Conservation (phyloP, 192 early-diverging fungal species). For the Entophlyctis helioformis region DNA sequence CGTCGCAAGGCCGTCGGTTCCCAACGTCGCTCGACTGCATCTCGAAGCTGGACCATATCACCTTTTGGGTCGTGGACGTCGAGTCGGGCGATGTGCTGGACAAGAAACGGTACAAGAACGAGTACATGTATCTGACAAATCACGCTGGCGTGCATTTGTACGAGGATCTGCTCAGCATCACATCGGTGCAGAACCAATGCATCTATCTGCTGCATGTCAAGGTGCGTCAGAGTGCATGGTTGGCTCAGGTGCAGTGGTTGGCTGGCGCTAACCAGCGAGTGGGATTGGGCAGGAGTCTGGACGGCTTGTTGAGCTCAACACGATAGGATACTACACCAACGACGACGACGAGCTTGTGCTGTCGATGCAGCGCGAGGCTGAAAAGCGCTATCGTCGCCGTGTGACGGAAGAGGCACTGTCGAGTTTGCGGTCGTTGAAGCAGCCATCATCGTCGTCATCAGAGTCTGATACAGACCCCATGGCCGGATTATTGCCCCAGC, state of each 20-base stretch:
- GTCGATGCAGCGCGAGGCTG: constrained; percentile 25
- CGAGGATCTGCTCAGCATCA: constrained; percentile 46
- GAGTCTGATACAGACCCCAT: no score
- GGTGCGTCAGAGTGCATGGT: constrained; percentile 30
- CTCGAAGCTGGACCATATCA: constrained; percentile 43
- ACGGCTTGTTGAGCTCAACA: constrained; percentile 33
- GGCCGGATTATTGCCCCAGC: no score
- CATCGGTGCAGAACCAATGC: constrained; percentile 57
- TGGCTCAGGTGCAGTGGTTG: no score
- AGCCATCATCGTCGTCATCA: no score
- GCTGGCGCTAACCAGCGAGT: no score
- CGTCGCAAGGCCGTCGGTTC: constrained; percentile 4
- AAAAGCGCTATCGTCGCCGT: constrained; percentile 27
- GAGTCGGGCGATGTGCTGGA: constrained; percentile 45
- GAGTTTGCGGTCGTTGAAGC: no score
- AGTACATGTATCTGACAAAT: constrained; percentile 51
- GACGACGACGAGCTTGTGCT: constrained; percentile 51
- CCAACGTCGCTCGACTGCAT: constrained; percentile 39
- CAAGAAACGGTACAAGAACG: constrained; percentile 35
- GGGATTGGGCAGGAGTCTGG: constrained; percentile 31
- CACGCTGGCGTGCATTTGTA: constrained; percentile 60
- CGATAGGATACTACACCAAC: constrained; percentile 48
- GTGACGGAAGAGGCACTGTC: no score
- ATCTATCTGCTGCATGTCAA: constrained; percentile 55
- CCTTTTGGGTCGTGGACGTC: constrained; percentile 54